Evolutionary conservation across 441 rosid species (phyloP).

Genomic region (Adansonia gregorii): DNA sequence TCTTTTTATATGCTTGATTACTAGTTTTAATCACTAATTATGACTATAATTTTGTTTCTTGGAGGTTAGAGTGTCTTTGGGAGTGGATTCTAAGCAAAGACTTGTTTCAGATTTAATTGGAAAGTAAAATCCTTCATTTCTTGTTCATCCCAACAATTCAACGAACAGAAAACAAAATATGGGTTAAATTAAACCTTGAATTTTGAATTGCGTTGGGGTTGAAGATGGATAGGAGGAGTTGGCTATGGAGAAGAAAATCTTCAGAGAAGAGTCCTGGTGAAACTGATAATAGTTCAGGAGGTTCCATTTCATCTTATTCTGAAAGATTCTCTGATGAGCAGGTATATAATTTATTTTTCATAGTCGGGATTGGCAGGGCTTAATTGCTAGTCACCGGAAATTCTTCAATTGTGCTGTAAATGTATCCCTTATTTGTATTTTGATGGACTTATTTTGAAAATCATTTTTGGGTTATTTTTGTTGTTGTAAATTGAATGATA

Average conservation of each 20-base stretch:
- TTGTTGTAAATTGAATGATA: conserved; percentile 7
- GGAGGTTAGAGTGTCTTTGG: conserved; percentile 9
- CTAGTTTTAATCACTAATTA: background rate
- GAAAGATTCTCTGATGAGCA: conserved; percentile 87
- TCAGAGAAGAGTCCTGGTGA: conserved; percentile 70
- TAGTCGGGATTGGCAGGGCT: background rate
- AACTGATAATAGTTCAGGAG: conserved; percentile 68
- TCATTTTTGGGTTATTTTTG: background rate
- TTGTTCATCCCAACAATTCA: conserved; percentile 7
- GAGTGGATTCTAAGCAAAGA: conserved; percentile 36
- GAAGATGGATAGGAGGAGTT: conserved; percentile 78
- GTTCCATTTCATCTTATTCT: conserved; percentile 74
- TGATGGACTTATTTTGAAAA: background rate
- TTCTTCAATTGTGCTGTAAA: background rate
- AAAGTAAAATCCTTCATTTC: background rate
- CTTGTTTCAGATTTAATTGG: background rate
- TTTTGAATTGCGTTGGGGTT: conserved; percentile 37
- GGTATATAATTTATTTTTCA: conserved; percentile 38
- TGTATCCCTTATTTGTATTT: background rate
- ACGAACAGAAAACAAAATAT: background rate
- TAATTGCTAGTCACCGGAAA: too few species aligned
- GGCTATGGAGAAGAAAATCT: conserved; percentile 86
- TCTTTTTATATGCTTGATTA: background rate
- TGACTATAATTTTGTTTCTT: background rate
- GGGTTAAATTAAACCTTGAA: conserved; percentile 26